Conservation (phyloP, 1,139 yeast genomes). For the Saccharomyces hybrid region DNA sequence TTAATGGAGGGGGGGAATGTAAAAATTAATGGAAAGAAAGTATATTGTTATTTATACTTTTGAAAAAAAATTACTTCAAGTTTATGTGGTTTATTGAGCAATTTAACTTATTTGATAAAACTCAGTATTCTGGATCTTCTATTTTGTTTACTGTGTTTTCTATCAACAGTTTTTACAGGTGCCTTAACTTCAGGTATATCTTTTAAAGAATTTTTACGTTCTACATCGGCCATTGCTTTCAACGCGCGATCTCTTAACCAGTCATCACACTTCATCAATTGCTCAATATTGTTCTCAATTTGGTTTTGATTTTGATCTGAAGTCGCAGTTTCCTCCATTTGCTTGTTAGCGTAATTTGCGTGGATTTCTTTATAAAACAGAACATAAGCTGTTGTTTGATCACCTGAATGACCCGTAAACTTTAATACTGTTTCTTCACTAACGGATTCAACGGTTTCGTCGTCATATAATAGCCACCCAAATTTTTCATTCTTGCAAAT, state of each 20-base stretch:
- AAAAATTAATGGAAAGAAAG: not conserved
- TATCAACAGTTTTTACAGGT: not conserved
- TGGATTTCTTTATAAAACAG: constrained; percentile 56
- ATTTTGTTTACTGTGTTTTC: constrained; percentile 3
- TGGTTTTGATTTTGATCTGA: constrained; percentile 2
- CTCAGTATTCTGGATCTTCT: constrained; percentile 16
- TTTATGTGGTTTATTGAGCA: not conserved
- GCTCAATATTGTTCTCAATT: constrained; percentile 21
- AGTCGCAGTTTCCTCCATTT: not conserved
- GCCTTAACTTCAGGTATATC: not conserved
- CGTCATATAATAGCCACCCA: constrained; percentile 92
- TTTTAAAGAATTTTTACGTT: not conserved
- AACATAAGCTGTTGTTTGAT: constrained; percentile 87
- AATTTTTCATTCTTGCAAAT: constrained; percentile 73
- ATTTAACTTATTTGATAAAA: constrained; percentile 9
- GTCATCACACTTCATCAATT: constrained; percentile 22
- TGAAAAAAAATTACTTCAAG: not conserved
- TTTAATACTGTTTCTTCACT: constrained; percentile 76
- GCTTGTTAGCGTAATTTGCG: not conserved
- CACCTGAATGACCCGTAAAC: constrained; percentile 85
- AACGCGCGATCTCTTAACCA: constrained; percentile 9
- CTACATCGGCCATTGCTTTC: not conserved
- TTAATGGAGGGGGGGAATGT: not conserved
- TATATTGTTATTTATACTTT: not conserved
- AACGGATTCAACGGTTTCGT: constrained; percentile 86